Percentiles rank a stretch among this genome's conserved stretches.
phyloP scores from a whole-genome alignment of 441 rosid genomes.

The Theobroma grandiflorum region DNA sequence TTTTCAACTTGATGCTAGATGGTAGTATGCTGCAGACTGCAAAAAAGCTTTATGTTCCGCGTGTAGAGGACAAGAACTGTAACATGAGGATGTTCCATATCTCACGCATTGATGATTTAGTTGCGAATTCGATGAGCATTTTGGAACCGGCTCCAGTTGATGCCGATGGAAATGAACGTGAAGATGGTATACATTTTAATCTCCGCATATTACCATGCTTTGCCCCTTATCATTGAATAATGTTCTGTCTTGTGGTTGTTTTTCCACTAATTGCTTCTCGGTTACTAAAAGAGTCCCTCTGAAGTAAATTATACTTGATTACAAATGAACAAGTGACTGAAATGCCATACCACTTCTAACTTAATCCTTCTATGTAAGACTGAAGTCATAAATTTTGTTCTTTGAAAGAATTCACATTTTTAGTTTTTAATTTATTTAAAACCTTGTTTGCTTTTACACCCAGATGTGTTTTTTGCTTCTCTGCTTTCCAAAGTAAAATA shows the following conservation, averaged over 20 bases:
- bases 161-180: constrained; percentile 70
- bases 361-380: too few relatives aligned
- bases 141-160: constrained; percentile 87
- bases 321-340: too few relatives aligned
- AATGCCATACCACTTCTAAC: too few relatives aligned
- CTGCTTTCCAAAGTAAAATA: too few relatives aligned
- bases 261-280: background rate
- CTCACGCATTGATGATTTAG: constrained; percentile 72
- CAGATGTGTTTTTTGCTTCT: too few relatives aligned
- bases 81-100: constrained; percentile 89
- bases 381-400: too few relatives aligned
- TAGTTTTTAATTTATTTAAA: too few relatives aligned
- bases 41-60: constrained; percentile 85
- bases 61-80: constrained; percentile 91
- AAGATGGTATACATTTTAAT: constrained; percentile 67
- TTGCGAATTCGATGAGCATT: constrained; percentile 91
- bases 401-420: too few relatives aligned
- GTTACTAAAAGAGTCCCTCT: background rate
- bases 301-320: background rate
- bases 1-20: constrained; percentile 38
- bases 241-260: too few relatives aligned
- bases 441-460: too few relatives aligned
- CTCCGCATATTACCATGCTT: background rate
- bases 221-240: background rate
- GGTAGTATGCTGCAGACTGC: constrained; percentile 28